Base-by-base conservation (phyloP, 202 grass and related monocot species). In the Brachypodium distachyon region DNA sequence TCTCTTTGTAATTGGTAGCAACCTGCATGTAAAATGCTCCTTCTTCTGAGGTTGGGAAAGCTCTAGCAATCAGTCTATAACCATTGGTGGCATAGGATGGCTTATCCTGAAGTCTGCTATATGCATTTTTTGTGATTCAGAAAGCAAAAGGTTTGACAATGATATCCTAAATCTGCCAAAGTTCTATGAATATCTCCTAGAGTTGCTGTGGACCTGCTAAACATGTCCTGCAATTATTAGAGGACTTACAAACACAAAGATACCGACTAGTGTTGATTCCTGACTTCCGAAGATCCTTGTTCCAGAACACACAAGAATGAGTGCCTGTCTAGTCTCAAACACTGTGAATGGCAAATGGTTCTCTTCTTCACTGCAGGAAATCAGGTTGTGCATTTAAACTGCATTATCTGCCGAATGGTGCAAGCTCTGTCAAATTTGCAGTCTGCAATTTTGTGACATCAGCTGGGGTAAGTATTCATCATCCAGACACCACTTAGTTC, bases 391-490 rank as follows among this genome's bases (percentile, higher is more conserved):
- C 96, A 96, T 85, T 89, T 99, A 47, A 96, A 80, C 65, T 99
- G 96, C 53, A 92, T 89, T 32, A 99, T 92, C 65, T 99, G 96
- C 23, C 96, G 76, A 31, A 99, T 99, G 96, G 96, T 38, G 96
- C 96, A 70, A 72, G 96, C 75, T 99, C 96, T 32, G 96, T 99
- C 44, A 96, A 99, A 86, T 99, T 92, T 14, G 87, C 92, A 49
- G 87, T 96, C 40, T 99, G 96, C 83, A 99, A 85, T 84, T 99
- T 93, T 85, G 92, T 99, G 40, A 93, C 96, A 76, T 92, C 92
- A 25, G 84, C 90, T 74, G 96, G 87, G 70, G 96, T 99, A 52
- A 64, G 82, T 81, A 21, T 74, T 63, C 43, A 29, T 85, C 26
- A n/a, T n/a, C n/a, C n/a, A n/a, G n/a, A n/a, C n/a, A n/a, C n/a